Evolutionary conservation across 352 stramenopile species (phyloP).

Genomic region (Phytophthora colocasiae): DNA sequence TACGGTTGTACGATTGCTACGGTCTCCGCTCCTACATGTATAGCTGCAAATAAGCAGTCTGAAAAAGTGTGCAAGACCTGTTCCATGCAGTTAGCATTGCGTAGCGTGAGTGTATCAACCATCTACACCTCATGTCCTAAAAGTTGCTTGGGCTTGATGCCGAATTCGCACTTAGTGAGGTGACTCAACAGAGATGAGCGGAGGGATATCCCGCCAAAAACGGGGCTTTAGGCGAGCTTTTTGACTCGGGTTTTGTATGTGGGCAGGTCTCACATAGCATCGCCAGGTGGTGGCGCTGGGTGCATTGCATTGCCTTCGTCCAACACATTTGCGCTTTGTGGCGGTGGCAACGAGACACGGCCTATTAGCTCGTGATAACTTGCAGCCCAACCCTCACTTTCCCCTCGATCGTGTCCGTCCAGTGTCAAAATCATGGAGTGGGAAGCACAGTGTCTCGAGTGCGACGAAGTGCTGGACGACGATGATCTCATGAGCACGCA

Average conservation of each 20-base stretch:
- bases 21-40: conserved; percentile 7
- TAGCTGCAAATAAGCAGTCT: background rate
- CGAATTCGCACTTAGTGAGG: conserved; percentile 12
- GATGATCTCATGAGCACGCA: conserved; percentile 54
- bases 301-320: conserved; percentile 39
- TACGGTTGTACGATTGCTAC: conserved; percentile 13
- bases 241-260: conserved; percentile 29
- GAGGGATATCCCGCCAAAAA: conserved; percentile 32
- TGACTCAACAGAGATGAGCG: conserved; percentile 20
- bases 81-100: background rate
- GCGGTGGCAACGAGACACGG: conserved; percentile 16
- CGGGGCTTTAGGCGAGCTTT: conserved; percentile 2
- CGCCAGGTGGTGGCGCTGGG: conserved; percentile 16
- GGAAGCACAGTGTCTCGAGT: conserved; percentile 71
- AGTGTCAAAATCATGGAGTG: conserved; percentile 53
- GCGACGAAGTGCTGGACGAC: conserved; percentile 85
- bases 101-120: background rate
- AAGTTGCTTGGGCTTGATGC: background rate
- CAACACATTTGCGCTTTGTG: conserved; percentile 38
- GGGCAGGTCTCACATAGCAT: conserved; percentile 27
- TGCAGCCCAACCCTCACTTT: conserved; percentile 6
- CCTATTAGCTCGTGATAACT: conserved; percentile 4
- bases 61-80: too few relatives aligned
- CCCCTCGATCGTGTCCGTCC: conserved; percentile 10
- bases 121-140: too few relatives aligned